These are phyloP conservation scores for Datura wrightii DNA, from an alignment of 257 asterid species.

Conservation along the genomic window DNA sequence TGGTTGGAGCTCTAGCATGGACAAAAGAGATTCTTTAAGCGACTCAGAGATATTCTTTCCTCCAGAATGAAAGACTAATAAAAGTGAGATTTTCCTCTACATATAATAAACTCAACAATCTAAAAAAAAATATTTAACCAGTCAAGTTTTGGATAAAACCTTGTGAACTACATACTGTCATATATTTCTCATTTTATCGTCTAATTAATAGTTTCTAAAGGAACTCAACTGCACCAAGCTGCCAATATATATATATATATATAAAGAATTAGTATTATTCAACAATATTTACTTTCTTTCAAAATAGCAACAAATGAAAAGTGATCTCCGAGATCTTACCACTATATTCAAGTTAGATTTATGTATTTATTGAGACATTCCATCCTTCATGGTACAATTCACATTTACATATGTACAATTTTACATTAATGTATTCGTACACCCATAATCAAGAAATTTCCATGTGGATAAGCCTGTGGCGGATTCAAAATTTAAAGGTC, in stretches of 20 bases:
- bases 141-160: slow-evolving; percentile 35
- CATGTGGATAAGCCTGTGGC: no score
- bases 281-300: background rate
- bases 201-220: slow-evolving; percentile 55
- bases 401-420: no score
- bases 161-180: slow-evolving; percentile 64
- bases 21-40: slow-evolving; percentile 44
- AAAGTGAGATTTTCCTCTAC: background rate
- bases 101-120: background rate
- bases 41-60: slow-evolving; percentile 43
- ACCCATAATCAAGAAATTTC: no score
- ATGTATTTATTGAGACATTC: no score
- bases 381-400: no score
- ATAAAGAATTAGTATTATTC: background rate
- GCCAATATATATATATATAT: background rate
- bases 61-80: slow-evolving; percentile 43
- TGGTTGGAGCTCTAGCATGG: slow-evolving; percentile 43
- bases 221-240: slow-evolving; percentile 67
- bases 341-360: slow-evolving; percentile 37
- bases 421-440: no score
- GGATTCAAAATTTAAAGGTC: no score
- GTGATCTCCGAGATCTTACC: slow-evolving; percentile 41
- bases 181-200: slow-evolving; percentile 54
- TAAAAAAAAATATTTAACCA: background rate
- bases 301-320: background rate